Base-by-base conservation (phyloP, 1,284 basidiomycete genomes). In the Apiotrichum veenhuisii region DNA sequence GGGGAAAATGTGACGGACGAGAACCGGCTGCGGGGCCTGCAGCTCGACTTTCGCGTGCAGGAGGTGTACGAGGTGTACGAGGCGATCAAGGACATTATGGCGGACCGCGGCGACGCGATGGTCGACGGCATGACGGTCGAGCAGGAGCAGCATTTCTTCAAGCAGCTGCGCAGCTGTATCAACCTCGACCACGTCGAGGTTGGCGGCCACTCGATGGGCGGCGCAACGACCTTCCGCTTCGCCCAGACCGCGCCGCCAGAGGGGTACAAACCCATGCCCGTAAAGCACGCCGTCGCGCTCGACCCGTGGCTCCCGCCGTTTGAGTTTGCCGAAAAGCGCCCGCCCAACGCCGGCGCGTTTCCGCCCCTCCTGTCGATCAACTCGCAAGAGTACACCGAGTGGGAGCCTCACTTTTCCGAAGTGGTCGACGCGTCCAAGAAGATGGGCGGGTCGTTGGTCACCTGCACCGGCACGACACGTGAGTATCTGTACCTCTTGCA, bases 271-370 rank as follows among this genome's bases (percentile, higher is more conserved):
- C 7, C 70, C 1, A 78, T 89, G 52, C 84, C 84, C 0, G 70
- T 85, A 41, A 76, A 77, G 10, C 81, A 82, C 52, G 46, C 46
- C 34, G 82, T 80, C 14, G 17, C 36, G 22, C 79, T 88, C 14
- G 88, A 90, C 71, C 88, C 88, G 38, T 90, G 88, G 88, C 73
- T 89, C 18, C 87, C 89, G 54, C 87, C 88, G 18, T 33, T 82
- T 82, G 22, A 36, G 1, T 53, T 30, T 37, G 50, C 33, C 14
- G 47, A 49, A 18, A 3, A 11, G 17, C 47, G 22, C 34, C 59
- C 10, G 43, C 48, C 8, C 10, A 2, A 20, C 18, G 41, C 37
- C n/a, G 51, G 49, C 14, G 17, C 47, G 14, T 79, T 65, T 62
- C 52, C 81, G 9, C 83, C 44, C 67, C 72, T 63, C 65, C 84